Conservation (phyloP, 352 stramenopile genomes). For the Phytopythium chamaehyphon region DNA sequence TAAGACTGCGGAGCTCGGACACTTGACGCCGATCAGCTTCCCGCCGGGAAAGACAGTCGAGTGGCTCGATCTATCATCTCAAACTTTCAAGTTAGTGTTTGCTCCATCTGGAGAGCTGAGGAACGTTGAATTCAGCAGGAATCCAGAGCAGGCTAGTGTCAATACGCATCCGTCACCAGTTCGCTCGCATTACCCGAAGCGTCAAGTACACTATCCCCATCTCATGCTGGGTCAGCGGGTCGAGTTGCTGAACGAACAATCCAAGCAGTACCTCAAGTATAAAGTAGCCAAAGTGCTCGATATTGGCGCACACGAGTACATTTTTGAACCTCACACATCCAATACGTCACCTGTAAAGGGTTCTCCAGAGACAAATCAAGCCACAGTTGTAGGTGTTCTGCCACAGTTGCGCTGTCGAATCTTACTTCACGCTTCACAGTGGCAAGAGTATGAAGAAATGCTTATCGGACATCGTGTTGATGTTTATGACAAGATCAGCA, state of each 20-base stretch:
- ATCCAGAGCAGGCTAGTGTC: too few species aligned
- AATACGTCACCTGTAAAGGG: not conserved
- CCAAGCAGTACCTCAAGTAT: constrained; percentile 27
- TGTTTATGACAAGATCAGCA: constrained; percentile 17
- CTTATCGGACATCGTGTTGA: constrained; percentile 23
- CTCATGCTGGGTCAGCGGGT: constrained; percentile 19
- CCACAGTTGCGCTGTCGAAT: constrained; percentile 19
- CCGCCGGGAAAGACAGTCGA: constrained; percentile 19
- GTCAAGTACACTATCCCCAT: constrained; percentile 7
- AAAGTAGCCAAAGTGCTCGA: constrained; percentile 13
- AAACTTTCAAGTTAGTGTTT: constrained; percentile 63
- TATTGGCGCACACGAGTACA: constrained; percentile 16
- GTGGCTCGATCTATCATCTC: constrained; percentile 47
- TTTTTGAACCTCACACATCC: constrained; percentile 13
- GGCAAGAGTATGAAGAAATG: constrained; percentile 13
- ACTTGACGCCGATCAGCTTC: constrained; percentile 38
- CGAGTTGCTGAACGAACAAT: constrained; percentile 21
- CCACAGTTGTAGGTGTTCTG: constrained; percentile 8
- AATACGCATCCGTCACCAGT: constrained; percentile 2
- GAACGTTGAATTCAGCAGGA: too few species aligned
- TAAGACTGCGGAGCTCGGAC: constrained; percentile 33
- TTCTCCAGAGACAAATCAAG: not conserved
- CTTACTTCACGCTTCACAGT: constrained; percentile 17
- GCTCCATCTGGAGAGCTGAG: constrained; percentile 2
- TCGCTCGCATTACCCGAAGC: constrained; percentile 7